Base-by-base conservation (phyloP, 2,329 filamentous ascomycete genomes). In the Penicillium sp. region DNA sequence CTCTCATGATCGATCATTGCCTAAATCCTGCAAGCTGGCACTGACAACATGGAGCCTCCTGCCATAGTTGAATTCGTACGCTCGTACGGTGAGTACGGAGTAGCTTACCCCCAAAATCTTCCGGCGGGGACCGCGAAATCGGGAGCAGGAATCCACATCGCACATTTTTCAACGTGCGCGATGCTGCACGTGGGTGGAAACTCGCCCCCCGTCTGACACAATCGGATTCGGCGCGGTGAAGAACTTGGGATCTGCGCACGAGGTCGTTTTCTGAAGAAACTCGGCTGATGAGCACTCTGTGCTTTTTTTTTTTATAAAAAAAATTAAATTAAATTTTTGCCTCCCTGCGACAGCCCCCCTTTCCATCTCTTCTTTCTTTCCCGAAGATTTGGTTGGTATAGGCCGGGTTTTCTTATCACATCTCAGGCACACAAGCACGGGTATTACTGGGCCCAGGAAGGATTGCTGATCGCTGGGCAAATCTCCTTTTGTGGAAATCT, bases 401-500 rank as follows among this genome's bases (percentile, higher is more conserved):
- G 15, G 27, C 42, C 47, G 21, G 21, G 36, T 17, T 35, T 39
- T 53, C 36, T 47, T 48, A 13, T 61, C 55, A 61, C 54, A 39
- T 56, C 52, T 23, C 49, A 48, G 17, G 39, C 59, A 54, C 35
- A 41, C 33, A 41, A 39, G 6, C 25, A 44, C 17, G 4, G 19
- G 29, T 13, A 27, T n/a, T n/a, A 13, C 4, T 12, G 3, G 12
- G 12, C 21, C 21, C 5, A 27, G 31, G 17, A 33, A 38, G 49
- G 17, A 42, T 55, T 44, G 59, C 52, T 56, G 59, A 63, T 66
- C 63, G 31, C 38, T 62, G 55, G 49, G 49, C 33, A 47, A 45
- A 63, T 53, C 50, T 39, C 62, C 56, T 54, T 45, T 63, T 55
- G 15, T 55, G 55, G 50, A 55, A 59, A 29, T 19, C 43, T 21